A percentile compares a stretch with the other conserved stretches of the same genome.
Conservation (phyloP, 1,284 basidiomycete species). For the Volvariella surrecta region DNA sequence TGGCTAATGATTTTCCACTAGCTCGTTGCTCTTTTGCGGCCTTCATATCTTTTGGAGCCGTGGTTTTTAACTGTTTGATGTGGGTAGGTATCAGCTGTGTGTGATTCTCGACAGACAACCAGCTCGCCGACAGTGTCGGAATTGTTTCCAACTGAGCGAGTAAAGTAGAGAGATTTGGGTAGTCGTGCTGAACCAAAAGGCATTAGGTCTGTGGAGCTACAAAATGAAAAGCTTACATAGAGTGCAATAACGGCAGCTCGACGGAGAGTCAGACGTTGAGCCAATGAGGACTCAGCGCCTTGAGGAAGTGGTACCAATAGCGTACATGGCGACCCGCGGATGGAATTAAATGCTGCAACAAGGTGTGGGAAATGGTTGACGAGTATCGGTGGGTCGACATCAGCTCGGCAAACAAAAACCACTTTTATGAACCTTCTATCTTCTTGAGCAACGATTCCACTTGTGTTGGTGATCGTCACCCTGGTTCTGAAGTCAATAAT, state of each 20-base stretch:
- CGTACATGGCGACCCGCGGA: slow-evolving; percentile 24
- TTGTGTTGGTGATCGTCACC: slow-evolving; percentile 13
- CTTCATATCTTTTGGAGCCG: slow-evolving; percentile 73
- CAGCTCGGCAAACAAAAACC: slow-evolving; percentile 63
- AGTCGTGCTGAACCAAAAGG: slow-evolving; percentile 22
- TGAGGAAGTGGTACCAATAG: slow-evolving; percentile 63
- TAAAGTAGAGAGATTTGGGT: slow-evolving; percentile 30
- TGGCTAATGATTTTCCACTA: slow-evolving; percentile 46
- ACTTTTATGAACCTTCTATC: slow-evolving; percentile 23
- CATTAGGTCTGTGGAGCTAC: slow-evolving; percentile 2
- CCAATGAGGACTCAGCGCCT: slow-evolving; percentile 59
- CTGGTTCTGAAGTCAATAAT: slow-evolving; percentile 23
- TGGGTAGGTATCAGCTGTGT: slow-evolving; percentile 58
- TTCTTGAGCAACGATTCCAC: slow-evolving; percentile 5
- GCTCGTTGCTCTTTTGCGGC: slow-evolving; percentile 56
- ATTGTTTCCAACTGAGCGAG: slow-evolving; percentile 34
- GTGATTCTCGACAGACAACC: slow-evolving; percentile 34
- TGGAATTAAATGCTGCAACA: slow-evolving; percentile 59
- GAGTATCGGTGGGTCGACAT: slow-evolving; percentile 64
- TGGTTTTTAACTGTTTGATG: slow-evolving; percentile 81
- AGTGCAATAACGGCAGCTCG: slow-evolving; percentile 66
- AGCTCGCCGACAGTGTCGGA: slow-evolving; percentile 50
- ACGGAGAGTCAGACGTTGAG: slow-evolving; percentile 57
- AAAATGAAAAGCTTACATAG: slow-evolving; percentile 23
- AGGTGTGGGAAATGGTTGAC: slow-evolving; percentile 67